A percentile compares a stretch with the other conserved stretches of the same genome.
phyloP scores from a whole-genome alignment of 495 filamentous ascomycete species.

The Thermothielavioides terrestris region DNA sequence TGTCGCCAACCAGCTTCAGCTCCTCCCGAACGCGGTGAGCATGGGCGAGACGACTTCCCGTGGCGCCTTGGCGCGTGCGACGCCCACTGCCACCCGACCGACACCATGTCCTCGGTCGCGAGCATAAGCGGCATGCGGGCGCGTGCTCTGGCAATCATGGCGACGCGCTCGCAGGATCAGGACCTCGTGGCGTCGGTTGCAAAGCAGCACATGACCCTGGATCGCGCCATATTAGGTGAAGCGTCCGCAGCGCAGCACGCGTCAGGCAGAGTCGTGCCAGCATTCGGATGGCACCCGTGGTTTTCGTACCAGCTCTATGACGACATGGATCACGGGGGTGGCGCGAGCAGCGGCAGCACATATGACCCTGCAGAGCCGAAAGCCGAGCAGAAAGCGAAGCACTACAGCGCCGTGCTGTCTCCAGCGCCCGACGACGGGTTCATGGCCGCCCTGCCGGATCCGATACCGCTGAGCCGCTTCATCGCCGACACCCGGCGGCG shows the following conservation, averaged over 20 bases:
- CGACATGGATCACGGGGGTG: too few relatives aligned
- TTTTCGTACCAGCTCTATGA: conserved; percentile 84
- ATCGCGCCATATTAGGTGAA: conserved; percentile 10
- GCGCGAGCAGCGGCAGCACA: conserved; percentile 25
- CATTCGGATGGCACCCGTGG: conserved; percentile 99
- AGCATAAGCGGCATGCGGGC: conserved; percentile 70
- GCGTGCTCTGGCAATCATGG: conserved; percentile 74
- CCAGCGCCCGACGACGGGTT: conserved; percentile 48
- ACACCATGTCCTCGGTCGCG: conserved; percentile 69
- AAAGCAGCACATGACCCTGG: conserved; percentile 29
- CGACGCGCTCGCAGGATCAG: conserved; percentile 81
- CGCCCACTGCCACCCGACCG: conserved; percentile 97
- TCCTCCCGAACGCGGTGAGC: neutral
- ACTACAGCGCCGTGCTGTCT: conserved; percentile 63
- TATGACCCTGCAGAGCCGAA: conserved; percentile 27
- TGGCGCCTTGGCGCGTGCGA: conserved; percentile 84
- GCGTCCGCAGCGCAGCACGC: neutral
- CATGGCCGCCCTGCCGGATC: conserved; percentile 58
- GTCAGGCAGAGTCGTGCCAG: conserved; percentile 53
- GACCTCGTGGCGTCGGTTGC: conserved; percentile 67
- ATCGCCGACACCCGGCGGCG: conserved; percentile 55
- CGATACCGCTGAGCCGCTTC: conserved; percentile 57
- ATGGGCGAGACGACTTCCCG: conserved; percentile 44
- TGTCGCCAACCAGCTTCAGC: conserved; percentile 4
- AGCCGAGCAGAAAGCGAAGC: conserved; percentile 45